phyloP scores from a whole-genome alignment of 768 basidiomycete genomes.

The Gymnopilus junonius region DNA sequence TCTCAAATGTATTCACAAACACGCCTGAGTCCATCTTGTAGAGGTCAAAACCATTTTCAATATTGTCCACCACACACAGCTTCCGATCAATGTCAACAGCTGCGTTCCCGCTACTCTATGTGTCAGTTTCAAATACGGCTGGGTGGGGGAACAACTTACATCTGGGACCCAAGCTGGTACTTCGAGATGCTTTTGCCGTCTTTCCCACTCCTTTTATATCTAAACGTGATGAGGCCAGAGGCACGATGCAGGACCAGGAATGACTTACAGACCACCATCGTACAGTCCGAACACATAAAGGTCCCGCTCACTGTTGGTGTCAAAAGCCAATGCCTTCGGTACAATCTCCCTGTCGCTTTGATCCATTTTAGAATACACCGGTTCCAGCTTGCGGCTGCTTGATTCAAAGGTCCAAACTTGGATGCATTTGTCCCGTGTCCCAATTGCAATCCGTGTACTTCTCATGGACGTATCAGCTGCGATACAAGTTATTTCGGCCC shows the following conservation, averaged over 20 bases:
- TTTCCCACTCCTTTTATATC: neutral
- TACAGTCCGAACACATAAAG: conserved; percentile 9
- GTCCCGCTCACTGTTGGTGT: conserved; percentile 3
- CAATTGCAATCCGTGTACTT: neutral
- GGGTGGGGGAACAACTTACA: neutral
- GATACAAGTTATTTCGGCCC: conserved; percentile 9
- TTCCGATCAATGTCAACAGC: conserved; percentile 8
- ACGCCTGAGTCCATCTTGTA: conserved; percentile 20
- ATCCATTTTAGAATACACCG: neutral
- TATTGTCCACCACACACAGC: conserved; percentile 24
- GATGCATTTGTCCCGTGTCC: neutral
- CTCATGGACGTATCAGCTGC: neutral
- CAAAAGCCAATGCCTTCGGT: neutral
- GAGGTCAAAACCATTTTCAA: conserved; percentile 21
- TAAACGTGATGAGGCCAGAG: neutral
- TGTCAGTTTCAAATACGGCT: neutral
- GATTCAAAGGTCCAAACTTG: neutral
- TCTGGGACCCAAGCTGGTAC: neutral
- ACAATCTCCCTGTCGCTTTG: neutral
- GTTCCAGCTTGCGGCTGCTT: neutral
- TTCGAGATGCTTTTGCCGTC: neutral
- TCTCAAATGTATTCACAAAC: conserved; percentile 13
- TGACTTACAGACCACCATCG: conserved; percentile 11
- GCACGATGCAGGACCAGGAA: too few relatives aligned
- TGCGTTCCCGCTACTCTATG: conserved; percentile 14